Evolutionary conservation across 2,329 filamentous ascomycete genomes (phyloP).

Genomic region (Stemphylium vesicarium): DNA sequence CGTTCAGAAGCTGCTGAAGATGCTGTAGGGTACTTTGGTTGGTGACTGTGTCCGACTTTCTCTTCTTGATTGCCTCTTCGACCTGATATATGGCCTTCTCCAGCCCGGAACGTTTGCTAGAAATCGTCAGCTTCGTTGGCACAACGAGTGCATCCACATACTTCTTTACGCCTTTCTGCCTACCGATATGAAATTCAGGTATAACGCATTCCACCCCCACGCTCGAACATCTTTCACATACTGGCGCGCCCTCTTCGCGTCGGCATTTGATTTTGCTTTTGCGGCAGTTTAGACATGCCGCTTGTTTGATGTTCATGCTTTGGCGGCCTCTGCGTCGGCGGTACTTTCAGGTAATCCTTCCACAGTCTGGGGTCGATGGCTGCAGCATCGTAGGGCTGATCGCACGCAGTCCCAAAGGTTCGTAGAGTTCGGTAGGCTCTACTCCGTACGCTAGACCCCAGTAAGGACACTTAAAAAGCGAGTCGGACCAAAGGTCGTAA

Average conservation of each 20-base stretch:
- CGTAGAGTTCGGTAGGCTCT: not conserved
- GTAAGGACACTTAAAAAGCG: not conserved
- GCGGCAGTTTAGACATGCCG: constrained; percentile 69
- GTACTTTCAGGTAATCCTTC: not conserved
- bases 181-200: constrained; percentile 71
- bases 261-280: constrained; percentile 71
- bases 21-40: constrained; percentile 37
- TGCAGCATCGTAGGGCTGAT: constrained; percentile 2
- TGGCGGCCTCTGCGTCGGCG: not conserved
- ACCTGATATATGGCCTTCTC: constrained; percentile 78
- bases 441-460: not conserved
- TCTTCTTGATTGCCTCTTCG: constrained; percentile 64
- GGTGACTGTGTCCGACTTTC: constrained; percentile 32
- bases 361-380: not conserved
- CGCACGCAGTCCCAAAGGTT: not conserved
- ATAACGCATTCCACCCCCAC: constrained; percentile 68
- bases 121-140: constrained; percentile 9
- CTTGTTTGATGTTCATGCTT: constrained; percentile 46
- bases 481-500: not conserved
- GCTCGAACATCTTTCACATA: constrained; percentile 68
- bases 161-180: constrained; percentile 81
- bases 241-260: constrained; percentile 58
- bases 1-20: constrained; percentile 59
- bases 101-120: constrained; percentile 73
- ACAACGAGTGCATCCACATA: constrained; percentile 44